A percentile compares a stretch with the other conserved stretches of the same genome.
Conservation (phyloP, 352 stramenopile genomes). For the Pythium utonaiense region DNA sequence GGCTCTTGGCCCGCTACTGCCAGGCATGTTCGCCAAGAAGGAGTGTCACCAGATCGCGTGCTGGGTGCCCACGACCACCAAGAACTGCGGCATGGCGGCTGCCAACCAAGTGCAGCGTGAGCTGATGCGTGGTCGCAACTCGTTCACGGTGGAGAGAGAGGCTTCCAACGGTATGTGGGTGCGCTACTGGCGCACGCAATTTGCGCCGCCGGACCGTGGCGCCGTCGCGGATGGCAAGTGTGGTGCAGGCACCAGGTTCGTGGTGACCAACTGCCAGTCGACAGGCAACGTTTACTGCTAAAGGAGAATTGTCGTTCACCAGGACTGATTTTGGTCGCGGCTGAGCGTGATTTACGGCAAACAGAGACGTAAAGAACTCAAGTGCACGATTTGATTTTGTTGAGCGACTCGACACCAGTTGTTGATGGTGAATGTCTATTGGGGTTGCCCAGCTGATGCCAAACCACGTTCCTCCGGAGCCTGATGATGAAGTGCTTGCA, state of each 20-base stretch:
- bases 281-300: conserved; percentile 10
- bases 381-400: no score
- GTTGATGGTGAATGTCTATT: no score
- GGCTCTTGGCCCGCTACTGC: background rate
- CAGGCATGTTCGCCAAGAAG: conserved; percentile 2
- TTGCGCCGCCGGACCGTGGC: conserved; percentile 4
- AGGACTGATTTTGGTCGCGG: no score
- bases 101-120: conserved; percentile 8
- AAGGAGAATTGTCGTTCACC: no score
- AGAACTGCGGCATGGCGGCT: conserved; percentile 2
- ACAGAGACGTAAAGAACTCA: no score
- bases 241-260: background rate
- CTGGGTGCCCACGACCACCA: conserved; percentile 1
- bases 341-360: no score
- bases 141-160: conserved; percentile 4
- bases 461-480: no score
- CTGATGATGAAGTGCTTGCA: no score
- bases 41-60: conserved; percentile 9
- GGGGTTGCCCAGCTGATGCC: no score
- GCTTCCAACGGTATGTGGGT: conserved; percentile 1
- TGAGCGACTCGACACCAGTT: no score
- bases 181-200: conserved; percentile 13
- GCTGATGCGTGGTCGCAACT: conserved; percentile 7
- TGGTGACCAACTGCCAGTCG: conserved; percentile 7
- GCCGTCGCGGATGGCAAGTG: background rate